Evolutionary conservation across 768 basidiomycete genomes (phyloP), one percentile per base, ranked within the genome.

Genomic region (Mycena venus): DNA sequence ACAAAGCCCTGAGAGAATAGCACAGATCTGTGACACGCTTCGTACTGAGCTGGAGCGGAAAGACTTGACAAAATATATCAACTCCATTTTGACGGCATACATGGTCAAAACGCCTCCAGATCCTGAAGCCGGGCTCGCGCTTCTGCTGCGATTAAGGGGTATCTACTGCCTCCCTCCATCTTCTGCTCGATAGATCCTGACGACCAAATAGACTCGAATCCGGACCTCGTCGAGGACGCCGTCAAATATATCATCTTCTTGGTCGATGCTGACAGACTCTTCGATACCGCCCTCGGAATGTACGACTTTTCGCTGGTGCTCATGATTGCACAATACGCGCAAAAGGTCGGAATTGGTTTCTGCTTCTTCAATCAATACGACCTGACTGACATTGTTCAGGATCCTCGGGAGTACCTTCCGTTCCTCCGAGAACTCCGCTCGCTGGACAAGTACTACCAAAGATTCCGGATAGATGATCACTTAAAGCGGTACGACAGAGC

Each of bases 181-280:
- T 62, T 40, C 69, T 29, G 72, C 55, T 64, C 38, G 34, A 23
- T 47, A 87, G 86, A 61, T 63, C 8, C 49, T 73, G 42, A 53
- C 31, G 40, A 55, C 10, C 32, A 47, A 36, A n/a, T 34, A 93
- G 81, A 89, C 32, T 84, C 87, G 11, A 89, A 95, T 74, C 91
- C 94, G 0, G 88, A 91, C 31, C 83, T 96, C 3, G 95, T 98
- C 17, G 97, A 99, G 80, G 97, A 99, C 71, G 98, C 98, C 8
- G 95, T 99, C 79, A 99, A 97, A 81, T 99, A 99, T 80, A 94
- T 99, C 81, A 99, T 99, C 82, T 99, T 99, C 88, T 90, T 99
- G 36, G 96, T 96, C 23, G 96, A 99, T 77, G 96, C 96, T 0
- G 92, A 99, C 78, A 88, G 88, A 55, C 88, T 99, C 5, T 99